These are phyloP conservation scores for Pneumocystis wakefieldiae DNA, from an alignment of 1,139 yeast species.

Conservation along the genomic window DNA sequence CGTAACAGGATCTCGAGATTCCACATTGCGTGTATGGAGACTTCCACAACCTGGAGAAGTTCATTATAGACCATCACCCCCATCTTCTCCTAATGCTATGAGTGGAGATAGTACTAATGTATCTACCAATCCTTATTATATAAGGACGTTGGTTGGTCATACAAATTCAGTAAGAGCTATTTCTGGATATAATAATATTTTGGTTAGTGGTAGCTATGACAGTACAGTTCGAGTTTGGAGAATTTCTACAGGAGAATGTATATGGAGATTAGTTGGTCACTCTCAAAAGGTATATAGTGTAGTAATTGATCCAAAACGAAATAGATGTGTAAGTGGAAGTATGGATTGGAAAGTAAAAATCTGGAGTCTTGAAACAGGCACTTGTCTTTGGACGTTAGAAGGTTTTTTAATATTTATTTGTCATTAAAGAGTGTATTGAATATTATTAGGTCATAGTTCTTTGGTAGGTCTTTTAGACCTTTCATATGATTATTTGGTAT, in stretches of 20 bases:
- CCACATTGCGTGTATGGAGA: constrained; percentile 78
- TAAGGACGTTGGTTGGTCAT: constrained; percentile 72
- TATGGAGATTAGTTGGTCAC: constrained; percentile 67
- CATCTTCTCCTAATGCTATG: constrained; percentile 6
- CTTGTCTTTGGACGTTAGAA: constrained; percentile 46
- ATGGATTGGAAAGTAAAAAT: constrained; percentile 79
- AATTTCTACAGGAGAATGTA: constrained; percentile 55
- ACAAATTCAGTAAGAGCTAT: constrained; percentile 77
- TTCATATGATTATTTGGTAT: constrained; percentile 64
- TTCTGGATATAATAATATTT: constrained; percentile 68
- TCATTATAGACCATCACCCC: constrained; percentile 6
- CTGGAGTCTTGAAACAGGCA: constrained; percentile 77
- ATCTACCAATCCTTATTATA: constrained; percentile 46
- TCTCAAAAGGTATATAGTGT: constrained; percentile 77
- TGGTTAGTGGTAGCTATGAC: constrained; percentile 86
- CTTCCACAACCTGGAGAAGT: constrained; percentile 43
- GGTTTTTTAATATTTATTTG: constrained; percentile 28
- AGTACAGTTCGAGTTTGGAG: constrained; percentile 89
- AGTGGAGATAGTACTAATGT: constrained; percentile 2
- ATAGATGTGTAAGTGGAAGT: constrained; percentile 80
- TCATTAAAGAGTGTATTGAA: background rate
- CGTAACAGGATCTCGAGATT: constrained; percentile 82
- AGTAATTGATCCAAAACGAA: constrained; percentile 57
- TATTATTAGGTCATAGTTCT: constrained; percentile 41
- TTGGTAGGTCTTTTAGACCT: constrained; percentile 76